phyloP scores from a whole-genome alignment of 345 rosid genomes.

The Lepidium aucheri region DNA sequence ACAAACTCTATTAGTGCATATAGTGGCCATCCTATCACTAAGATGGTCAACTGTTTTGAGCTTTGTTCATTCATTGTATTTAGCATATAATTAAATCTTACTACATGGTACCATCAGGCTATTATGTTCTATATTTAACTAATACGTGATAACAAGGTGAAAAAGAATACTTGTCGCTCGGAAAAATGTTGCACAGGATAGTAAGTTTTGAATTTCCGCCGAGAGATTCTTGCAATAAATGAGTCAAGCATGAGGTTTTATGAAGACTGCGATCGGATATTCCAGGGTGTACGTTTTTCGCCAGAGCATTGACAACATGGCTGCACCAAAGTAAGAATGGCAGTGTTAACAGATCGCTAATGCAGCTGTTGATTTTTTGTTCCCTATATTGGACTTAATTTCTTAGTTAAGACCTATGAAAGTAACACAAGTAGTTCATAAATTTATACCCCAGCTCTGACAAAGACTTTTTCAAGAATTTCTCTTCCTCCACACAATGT shows the following conservation, averaged over 20 bases:
- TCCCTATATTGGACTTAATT: not conserved
- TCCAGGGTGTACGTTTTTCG: conserved; percentile 38
- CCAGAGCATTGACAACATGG: conserved; percentile 53
- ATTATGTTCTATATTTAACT: not conserved
- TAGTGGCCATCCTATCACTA: not conserved
- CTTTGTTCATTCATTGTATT: not conserved
- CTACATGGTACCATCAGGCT: conserved; percentile 4
- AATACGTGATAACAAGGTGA: not conserved
- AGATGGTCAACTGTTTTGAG: not conserved
- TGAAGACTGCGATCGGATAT: conserved; percentile 40
- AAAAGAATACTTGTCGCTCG: conserved; percentile 51
- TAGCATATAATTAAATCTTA: not conserved
- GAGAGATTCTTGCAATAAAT: conserved; percentile 73
- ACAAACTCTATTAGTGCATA: conserved; percentile 4
- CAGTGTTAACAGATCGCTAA: not conserved
- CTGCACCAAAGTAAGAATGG: conserved; percentile 40
- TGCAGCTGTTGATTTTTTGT: not conserved
- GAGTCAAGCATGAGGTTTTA: conserved; percentile 64
- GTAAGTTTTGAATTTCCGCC: conserved; percentile 96
- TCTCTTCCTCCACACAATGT: conserved; percentile 59
- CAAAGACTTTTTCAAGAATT: conserved; percentile 70
- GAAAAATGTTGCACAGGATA: conserved; percentile 67
- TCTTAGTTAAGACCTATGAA: not conserved
- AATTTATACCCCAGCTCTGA: conserved; percentile 79
- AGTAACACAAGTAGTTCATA: not conserved